Evolutionary conservation across 2,329 filamentous ascomycete genomes (phyloP).

Genomic region (Dactylellina sp.): DNA sequence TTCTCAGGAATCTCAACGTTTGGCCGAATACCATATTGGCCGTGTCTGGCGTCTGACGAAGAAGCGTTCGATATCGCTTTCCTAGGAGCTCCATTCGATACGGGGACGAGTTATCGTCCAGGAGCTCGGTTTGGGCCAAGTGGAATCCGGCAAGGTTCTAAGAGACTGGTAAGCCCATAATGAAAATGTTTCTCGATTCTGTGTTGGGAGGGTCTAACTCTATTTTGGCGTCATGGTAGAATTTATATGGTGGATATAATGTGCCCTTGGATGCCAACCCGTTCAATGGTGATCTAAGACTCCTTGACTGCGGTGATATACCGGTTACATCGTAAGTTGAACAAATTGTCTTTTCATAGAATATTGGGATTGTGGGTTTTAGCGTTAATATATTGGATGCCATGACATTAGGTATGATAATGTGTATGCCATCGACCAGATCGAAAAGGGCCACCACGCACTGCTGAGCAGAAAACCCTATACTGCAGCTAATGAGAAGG

Average conservation of each 20-base stretch:
- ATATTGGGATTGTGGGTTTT: no score
- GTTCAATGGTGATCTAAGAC: constrained; percentile 82
- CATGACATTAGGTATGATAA: constrained; percentile 80
- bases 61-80: constrained; percentile 87
- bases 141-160: constrained; percentile 86
- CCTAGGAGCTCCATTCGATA: constrained; percentile 85
- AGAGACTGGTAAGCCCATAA: constrained; percentile 61
- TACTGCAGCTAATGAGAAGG: constrained; percentile 74
- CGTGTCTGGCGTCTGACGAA: constrained; percentile 77
- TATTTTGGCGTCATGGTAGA: no score
- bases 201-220: no score
- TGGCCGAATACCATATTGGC: constrained; percentile 80
- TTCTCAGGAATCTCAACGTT: constrained; percentile 91
- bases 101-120: constrained; percentile 84
- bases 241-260: constrained; percentile 82
- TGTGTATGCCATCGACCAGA: constrained; percentile 81
- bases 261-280: constrained; percentile 83
- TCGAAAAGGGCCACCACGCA: constrained; percentile 84
- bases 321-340: constrained; percentile 80
- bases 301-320: constrained; percentile 86
- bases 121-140: constrained; percentile 86
- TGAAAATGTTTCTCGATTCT: constrained; percentile 54
- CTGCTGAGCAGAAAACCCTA: constrained; percentile 77
- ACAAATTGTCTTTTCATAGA: no score
- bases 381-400: no score